Conservation (phyloP, 768 basidiomycete genomes). For the Panaeolus cyanescens region DNA sequence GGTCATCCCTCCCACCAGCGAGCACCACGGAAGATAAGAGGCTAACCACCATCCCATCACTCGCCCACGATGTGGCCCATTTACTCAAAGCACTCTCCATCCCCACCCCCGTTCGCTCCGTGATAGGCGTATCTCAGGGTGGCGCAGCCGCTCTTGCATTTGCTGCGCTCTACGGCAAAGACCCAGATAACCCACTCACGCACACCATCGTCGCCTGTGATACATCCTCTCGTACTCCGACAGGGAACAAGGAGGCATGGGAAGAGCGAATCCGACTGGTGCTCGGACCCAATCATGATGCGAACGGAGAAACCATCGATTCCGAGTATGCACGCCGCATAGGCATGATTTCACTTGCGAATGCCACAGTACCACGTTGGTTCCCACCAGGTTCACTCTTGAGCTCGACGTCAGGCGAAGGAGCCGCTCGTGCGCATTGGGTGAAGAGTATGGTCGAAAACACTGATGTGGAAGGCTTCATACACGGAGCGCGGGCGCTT, state of each 20-base stretch:
- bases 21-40: slow-evolving; percentile 5
- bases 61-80: slow-evolving; percentile 45
- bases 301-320: slow-evolving; percentile 13
- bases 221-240: slow-evolving; percentile 43
- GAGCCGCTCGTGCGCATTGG: slow-evolving; percentile 22
- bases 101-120: slow-evolving; percentile 38
- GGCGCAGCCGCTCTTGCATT: slow-evolving; percentile 53
- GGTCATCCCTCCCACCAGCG: slow-evolving; percentile 34
- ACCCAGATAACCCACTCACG: slow-evolving; percentile 22
- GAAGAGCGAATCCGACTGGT: slow-evolving; percentile 43
- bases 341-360: slow-evolving; percentile 43
- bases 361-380: slow-evolving; percentile 48
- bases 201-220: slow-evolving; percentile 50
- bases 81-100: slow-evolving; percentile 38
- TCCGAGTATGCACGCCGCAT: slow-evolving; percentile 29
- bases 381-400: slow-evolving; percentile 40
- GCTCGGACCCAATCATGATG: slow-evolving; percentile 18
- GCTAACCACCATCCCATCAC: slow-evolving; percentile 40
- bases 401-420: slow-evolving; percentile 6
- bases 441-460: slow-evolving; percentile 37
- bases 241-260: slow-evolving; percentile 52
- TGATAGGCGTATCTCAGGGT: slow-evolving; percentile 58
- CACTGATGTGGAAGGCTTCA: slow-evolving; percentile 46
- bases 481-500: slow-evolving; percentile 46
- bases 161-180: slow-evolving; percentile 33